Evolutionary conservation across 345 rosid genomes (phyloP), one percentile per base, ranked within the genome.

Genomic region (Gossypioides kirkii): DNA sequence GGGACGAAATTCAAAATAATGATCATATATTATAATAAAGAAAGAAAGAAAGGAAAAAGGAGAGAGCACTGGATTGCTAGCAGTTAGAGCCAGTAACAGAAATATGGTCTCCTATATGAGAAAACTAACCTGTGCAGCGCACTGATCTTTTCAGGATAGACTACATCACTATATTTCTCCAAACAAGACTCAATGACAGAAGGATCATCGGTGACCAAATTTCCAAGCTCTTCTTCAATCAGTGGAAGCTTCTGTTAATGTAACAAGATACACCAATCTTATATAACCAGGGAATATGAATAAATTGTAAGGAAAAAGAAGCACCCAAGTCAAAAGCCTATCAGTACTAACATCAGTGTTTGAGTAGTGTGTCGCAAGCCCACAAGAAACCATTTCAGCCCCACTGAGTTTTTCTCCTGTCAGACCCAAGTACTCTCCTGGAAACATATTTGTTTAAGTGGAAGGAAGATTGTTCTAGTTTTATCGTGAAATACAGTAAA

Each of bases 361-460:
- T 60, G 88, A 71, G 76, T 84, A 92, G 78, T 95, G 99, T 12
- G 98, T 92, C 7, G 97, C 99, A 75, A 95, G 87, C 47, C 99
- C 90, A 62, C 96, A 91, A 53, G 94, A 89, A 75, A 87, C 25
- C 98, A 95, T 89, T 86, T 92, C 99, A n/a, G 85, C 91, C 17
- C 91, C 96, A 68, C 78, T 84, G 77, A 95, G 87, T 76, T 89
- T 95, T 74, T 85, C 93, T 72, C 98, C 97, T 1, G 94, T 91
- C 47, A 95, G 79, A 63, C 85, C 99, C 75, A 92, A 82, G 81
- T 91, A 91, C 75, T 95, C 99, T 72, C 99, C 99, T 95, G 88
- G 85, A 80, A 77, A 62, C 12, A 26, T n/a, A 77, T 45, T 74
- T 52, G 25, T 64, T 75, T 23, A 59, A 52, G 50, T 47, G 58